Conservation (phyloP, 2,329 filamentous ascomycete species). For the Microdochium nivale region DNA sequence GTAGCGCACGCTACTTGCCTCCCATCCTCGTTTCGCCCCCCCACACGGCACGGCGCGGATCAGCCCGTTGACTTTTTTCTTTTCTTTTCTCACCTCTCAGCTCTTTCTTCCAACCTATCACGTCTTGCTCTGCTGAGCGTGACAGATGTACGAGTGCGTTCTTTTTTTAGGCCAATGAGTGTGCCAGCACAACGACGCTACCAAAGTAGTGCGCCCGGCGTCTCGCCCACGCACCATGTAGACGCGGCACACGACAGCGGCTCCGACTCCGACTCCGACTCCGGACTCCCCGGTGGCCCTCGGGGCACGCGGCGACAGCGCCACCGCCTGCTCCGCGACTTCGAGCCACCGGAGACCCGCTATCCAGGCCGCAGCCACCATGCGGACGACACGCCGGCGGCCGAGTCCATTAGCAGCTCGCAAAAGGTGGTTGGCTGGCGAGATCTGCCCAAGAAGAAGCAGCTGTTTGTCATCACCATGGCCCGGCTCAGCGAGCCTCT, state of each 20-base stretch:
- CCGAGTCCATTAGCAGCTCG: not conserved
- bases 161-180: not conserved
- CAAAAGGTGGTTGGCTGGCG: not conserved
- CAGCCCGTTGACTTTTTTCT: not conserved
- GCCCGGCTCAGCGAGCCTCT: constrained; percentile 70
- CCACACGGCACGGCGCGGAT: not conserved
- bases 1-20: too few relatives aligned
- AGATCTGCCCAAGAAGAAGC: constrained; percentile 61
- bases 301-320: too few relatives aligned
- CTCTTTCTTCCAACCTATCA: not conserved
- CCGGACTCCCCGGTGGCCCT: not conserved
- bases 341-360: not conserved
- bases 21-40: not conserved
- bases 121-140: not conserved
- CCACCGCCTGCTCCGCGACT: not conserved
- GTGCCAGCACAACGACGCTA: not conserved
- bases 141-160: not conserved
- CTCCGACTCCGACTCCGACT: not conserved
- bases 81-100: not conserved
- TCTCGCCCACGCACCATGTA: not conserved
- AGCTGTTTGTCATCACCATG: constrained; percentile 69
- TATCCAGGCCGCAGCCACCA: not conserved
- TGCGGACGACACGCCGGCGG: not conserved
- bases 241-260: not conserved
- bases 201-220: not conserved